These are phyloP conservation scores for Aspergillus awamori DNA, from an alignment of 2,329 filamentous ascomycete genomes.

Conservation along the genomic window DNA sequence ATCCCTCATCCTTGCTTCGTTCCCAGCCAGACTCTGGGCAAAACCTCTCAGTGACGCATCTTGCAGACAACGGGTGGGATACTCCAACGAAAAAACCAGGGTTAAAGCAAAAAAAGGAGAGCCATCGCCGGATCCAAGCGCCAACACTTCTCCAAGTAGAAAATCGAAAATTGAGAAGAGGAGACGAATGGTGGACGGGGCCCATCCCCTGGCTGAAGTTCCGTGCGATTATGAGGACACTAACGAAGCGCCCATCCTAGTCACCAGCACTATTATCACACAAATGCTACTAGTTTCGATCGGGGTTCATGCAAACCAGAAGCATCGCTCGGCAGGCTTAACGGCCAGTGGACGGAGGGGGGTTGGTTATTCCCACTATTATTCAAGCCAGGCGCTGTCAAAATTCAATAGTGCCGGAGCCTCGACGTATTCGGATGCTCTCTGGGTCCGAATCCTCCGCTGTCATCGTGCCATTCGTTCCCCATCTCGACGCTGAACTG, in stretches of 20 bases:
- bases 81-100: neutral
- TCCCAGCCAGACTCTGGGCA: conserved; percentile 12
- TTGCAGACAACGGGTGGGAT: neutral
- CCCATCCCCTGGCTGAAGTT: conserved; percentile 2
- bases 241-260: conserved; percentile 4
- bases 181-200: neutral
- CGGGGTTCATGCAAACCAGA: conserved; percentile 8
- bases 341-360: conserved; percentile 1
- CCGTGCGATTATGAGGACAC: conserved; percentile 1
- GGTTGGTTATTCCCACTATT: conserved; percentile 1
- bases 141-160: neutral
- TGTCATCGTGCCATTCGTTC: conserved; percentile 15
- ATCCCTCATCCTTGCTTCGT: conserved; percentile 16
- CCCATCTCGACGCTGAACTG: neutral
- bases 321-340: neutral
- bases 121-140: neutral
- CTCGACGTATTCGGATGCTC: conserved; percentile 17
- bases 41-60: neutral
- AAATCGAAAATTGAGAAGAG: conserved; percentile 5
- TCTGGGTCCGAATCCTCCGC: conserved; percentile 18
- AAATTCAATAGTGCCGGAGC: conserved; percentile 28
- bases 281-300: conserved; percentile 16
- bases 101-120: neutral
- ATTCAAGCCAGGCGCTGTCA: conserved; percentile 22
- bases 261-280: conserved; percentile 15